Conservation (phyloP, 169 alveolate genomes). For the Plasmodium ovale region DNA sequence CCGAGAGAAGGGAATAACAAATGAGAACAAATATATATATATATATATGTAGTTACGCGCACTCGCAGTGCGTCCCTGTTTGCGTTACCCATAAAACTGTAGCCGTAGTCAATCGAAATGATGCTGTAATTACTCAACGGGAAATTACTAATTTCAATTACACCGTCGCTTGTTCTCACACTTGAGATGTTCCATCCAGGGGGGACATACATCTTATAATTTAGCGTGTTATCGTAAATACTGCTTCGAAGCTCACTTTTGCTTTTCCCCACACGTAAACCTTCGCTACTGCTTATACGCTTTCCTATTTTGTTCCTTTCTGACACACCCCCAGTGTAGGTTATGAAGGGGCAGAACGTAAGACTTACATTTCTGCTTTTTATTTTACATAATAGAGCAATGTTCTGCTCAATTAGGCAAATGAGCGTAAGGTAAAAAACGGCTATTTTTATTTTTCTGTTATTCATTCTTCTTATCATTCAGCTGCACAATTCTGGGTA, state of each 20-base stretch:
- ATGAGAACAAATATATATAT: neutral
- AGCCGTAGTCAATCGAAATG: slow-evolving; percentile 67
- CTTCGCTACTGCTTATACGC: no score
- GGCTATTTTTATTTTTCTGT: neutral
- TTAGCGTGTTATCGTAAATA: slow-evolving; percentile 1
- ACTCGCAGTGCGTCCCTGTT: neutral
- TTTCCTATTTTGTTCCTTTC: slow-evolving; percentile 10
- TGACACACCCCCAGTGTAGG: neutral
- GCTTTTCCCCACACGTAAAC: no score
- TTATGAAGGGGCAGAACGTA: neutral
- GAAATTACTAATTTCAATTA: slow-evolving; percentile 14
- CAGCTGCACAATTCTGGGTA: slow-evolving; percentile 60
- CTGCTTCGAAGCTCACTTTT: no score
- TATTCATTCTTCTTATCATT: slow-evolving; percentile 64
- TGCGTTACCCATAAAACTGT: slow-evolving; percentile 63
- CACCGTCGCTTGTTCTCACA: slow-evolving; percentile 2
- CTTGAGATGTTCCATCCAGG: slow-evolving; percentile 14
- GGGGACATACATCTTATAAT: slow-evolving; percentile 38
- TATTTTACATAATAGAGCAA: neutral
- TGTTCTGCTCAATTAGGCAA: neutral
- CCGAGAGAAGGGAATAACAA: neutral
- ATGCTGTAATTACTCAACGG: slow-evolving; percentile 30
- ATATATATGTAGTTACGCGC: neutral
- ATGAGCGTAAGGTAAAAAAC: slow-evolving; percentile 12
- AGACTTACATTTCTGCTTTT: neutral